Evolutionary conservation across 2,329 filamentous ascomycete genomes (phyloP), one percentile per base, ranked within the genome.

Genomic region (Aspergillus fructus): DNA sequence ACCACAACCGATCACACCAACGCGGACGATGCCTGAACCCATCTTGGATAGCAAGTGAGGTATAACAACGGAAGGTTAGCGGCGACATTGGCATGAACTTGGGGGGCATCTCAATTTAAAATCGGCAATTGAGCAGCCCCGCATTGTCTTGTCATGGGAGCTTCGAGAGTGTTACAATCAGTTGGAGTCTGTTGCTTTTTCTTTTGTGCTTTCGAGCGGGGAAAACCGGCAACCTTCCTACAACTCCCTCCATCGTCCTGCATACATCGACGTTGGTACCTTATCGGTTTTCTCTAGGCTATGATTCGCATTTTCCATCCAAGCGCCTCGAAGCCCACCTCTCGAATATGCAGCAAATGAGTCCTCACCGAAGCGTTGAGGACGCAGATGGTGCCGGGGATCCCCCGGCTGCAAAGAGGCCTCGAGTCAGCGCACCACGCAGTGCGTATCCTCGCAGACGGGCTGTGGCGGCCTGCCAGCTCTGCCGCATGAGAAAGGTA

Each of bases 1-100:
- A 39, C 81, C 81, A 48, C 77, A 78, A 5, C 81, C 40, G 49
- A 53, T 53, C 23, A 53, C 23, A 33, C 49, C 49, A 15, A 53
- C 40, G n/a, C 49, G 40, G 9, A 53, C n/a, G 11, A 53, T 53
- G 11, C 11, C 42, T 9, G 49, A 53, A 21, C n/a, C 6, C 46
- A 49, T 49, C 1, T 9, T 49, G 30, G 11, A 49, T 30, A 34
- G 9, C 15, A 19, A 43, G 11, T 21, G 19, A 49, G 19, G 46
- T 34, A 9, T 17, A 4, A 5, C 11, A 19, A 49, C 8, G 15
- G 15, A 13, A 2, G 9, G 19, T 12, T 12, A 43, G 19, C 19
- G 21, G 41, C 11, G 19, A 19, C 15, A 17, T 23, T 5, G 23
- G 23, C 15, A 30, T 9, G 13, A 15, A 12, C 12, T 21, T 19